These are phyloP conservation scores for Phytophthora macrochlamydospora DNA, from an alignment of 352 stramenopile species.

Conservation along the genomic window DNA sequence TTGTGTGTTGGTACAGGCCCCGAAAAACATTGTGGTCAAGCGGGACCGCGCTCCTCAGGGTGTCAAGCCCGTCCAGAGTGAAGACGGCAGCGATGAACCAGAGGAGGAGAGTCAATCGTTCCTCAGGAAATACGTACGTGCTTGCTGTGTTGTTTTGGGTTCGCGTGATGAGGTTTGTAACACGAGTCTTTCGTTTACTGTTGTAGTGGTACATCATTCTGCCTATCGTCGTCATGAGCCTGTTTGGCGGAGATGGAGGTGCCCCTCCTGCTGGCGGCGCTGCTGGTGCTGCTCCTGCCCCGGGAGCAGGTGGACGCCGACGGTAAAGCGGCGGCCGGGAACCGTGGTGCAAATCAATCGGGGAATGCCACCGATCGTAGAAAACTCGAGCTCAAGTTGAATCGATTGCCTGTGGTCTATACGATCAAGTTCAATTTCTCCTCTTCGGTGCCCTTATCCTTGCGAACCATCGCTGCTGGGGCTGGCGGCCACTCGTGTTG, in stretches of 20 bases:
- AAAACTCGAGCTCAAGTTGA: conserved; percentile 10
- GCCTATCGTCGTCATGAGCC: conserved; percentile 75
- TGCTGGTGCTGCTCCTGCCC: conserved; percentile 27
- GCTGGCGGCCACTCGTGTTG: conserved; percentile 63
- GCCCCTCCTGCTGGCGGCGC: conserved; percentile 40
- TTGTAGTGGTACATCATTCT: conserved; percentile 87
- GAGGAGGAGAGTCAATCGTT: conserved; percentile 81
- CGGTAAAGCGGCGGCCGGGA: conserved; percentile 23
- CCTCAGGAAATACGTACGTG: conserved; percentile 85
- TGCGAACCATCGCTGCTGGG: conserved; percentile 10
- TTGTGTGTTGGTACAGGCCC: conserved; percentile 40
- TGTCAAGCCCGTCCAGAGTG: conserved; percentile 71
- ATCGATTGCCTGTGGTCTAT: conserved; percentile 8
- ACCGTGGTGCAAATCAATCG: conserved; percentile 2
- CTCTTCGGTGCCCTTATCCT: conserved; percentile 20
- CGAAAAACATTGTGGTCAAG: conserved; percentile 65
- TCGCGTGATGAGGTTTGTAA: conserved; percentile 12
- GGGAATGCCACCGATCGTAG: conserved; percentile 1
- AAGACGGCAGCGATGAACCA: conserved; percentile 57
- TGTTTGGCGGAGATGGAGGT: conserved; percentile 64
- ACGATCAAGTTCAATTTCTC: conserved; percentile 41
- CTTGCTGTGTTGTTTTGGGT: background rate
- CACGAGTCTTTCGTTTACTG: background rate
- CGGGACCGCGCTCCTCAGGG: conserved; percentile 69
- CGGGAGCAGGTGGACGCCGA: conserved; percentile 34